Evolutionary conservation across 176 grass and related monocot genomes (phyloP), one percentile per base, ranked within the genome.

Genomic region (Aegilops sharonensis): DNA sequence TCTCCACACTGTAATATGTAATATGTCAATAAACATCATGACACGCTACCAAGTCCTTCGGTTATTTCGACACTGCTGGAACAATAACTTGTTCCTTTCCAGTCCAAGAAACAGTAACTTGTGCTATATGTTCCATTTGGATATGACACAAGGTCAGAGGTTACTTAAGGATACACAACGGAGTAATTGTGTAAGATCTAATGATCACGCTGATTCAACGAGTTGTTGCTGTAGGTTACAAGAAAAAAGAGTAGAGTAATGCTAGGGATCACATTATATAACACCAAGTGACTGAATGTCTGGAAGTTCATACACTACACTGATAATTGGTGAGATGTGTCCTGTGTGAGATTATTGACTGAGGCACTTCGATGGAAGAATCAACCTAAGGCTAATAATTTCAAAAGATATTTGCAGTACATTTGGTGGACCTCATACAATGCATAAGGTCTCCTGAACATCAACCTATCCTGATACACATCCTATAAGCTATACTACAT

Each of bases 341-440:
- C 21, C 36, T 31, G 27, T 30, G 63, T 30, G 63, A 65, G 25
- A 1, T 65, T 30, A 31, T 14, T 15, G 25, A 65, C 27, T 3
- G 52, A 4, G 18, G 54, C 18, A 21, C 5, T 74, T 27, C 21
- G 12, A 75, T 36, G n/a, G 11, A 66, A 52, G 13, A 66, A 32
- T 81, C 62, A 81, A 81, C 54, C 64, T 61, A 75, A 31, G 35
- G 25, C 7, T 62, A 64, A 64, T 36, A 84, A 20, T 63, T 27
- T 69, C 50, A 32, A 3, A 13, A 48, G 57, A 76, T 84, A 48
- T 23, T 61, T 43, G 20, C 39, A 76, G 21, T 76, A 48, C 56
- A 72, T 72, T 39, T 68, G 79, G 8, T 12, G 39, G 37, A 74
- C 59, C 54, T 50, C 25, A 35, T 23, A 72, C 57, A 80, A 5